Evolutionary conservation across 768 basidiomycete species (phyloP), one percentile per base, ranked within the genome.

Genomic region (Trametes meyenii): DNA sequence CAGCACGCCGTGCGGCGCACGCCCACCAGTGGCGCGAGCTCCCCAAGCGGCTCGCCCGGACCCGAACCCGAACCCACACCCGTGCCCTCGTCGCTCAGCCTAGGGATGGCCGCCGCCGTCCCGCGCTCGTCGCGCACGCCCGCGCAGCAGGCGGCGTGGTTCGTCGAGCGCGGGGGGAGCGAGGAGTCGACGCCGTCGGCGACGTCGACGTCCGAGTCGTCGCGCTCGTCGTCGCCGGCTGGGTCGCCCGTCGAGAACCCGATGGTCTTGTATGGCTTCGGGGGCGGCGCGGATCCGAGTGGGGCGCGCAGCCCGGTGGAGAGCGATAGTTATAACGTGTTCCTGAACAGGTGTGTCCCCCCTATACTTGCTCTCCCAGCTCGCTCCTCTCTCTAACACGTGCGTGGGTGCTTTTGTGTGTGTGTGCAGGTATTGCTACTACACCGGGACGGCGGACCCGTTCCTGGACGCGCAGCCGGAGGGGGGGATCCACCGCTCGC

Each of bases 351-450:
- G 89, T 89, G 66, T 48, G 85, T 79, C 16, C 33, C 14, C 35
- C 50, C 44, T n/a, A n/a, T n/a, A n/a, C 50, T 53, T 45, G 50
- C 38, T 53, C 45, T 56, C 35, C 8, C 19, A n/a, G n/a, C n/a
- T 24, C 16, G 17, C 38, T 48, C 54, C 29, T 24, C 33, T 40
- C 2, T 2, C 29, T 21, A 70, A 44, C 74, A 50, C 43, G 39
- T 8, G 6, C 54, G 17, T 43, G 5, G 21, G n/a, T 7, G 24
- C 43, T 57, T 17, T 24, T 38, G 21, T 12, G 23, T 13, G 29
- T 3, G 29, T 33, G 29, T 55, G n/a, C 24, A 92, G 90, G 67
- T 92, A 88, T 73, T 92, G 90, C 76, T 92, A 92, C 75, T 92
- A 83, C 74, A 92, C 90, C 2, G 90, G 90, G 1, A 67, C 78